Conservation (phyloP, 1,284 basidiomycete genomes). For the Schizophyllum commune region DNA sequence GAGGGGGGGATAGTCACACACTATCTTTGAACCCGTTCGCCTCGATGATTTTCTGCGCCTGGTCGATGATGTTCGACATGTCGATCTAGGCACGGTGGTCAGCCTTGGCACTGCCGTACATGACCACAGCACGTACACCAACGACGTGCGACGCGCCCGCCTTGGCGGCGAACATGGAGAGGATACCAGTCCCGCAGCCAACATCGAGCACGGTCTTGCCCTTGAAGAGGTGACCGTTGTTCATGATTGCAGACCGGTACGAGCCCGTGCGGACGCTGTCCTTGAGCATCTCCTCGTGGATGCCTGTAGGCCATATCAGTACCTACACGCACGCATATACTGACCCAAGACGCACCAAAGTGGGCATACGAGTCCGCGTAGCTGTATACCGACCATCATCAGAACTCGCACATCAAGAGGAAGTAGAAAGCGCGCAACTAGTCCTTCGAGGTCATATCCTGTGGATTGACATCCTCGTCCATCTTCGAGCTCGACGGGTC, state of each 20-base stretch:
- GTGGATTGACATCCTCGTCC: conserved; percentile 16
- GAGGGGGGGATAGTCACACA: no score
- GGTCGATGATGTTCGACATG: conserved; percentile 99
- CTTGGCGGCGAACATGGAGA: conserved; percentile 98
- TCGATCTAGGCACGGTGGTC: conserved; percentile 63
- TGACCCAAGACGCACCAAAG: conserved; percentile 59
- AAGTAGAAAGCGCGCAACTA: conserved; percentile 55
- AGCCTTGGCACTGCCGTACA: conserved; percentile 1
- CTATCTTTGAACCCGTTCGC: conserved; percentile 95
- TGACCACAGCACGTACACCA: conserved; percentile 49
- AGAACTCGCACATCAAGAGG: conserved; percentile 15
- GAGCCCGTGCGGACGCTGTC: conserved; percentile 93
- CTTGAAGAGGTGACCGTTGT: conserved; percentile 95
- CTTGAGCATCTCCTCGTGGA: conserved; percentile 99
- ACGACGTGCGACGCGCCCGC: conserved; percentile 96
- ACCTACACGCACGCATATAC: conserved; percentile 3
- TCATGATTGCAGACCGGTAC: conserved; percentile 92
- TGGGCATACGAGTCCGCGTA: conserved; percentile 93
- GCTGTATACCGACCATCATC: conserved; percentile 38
- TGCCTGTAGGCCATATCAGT: conserved; percentile 43
- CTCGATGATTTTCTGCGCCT: conserved; percentile 94
- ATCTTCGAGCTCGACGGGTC: conserved; percentile 8
- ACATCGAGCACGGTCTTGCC: conserved; percentile 96
- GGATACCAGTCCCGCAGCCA: conserved; percentile 96
- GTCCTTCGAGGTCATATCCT: conserved; percentile 38